Evolutionary conservation across 1,284 basidiomycete species (phyloP), one percentile per base, ranked within the genome.

Genomic region (Chondrostereum purpureum): DNA sequence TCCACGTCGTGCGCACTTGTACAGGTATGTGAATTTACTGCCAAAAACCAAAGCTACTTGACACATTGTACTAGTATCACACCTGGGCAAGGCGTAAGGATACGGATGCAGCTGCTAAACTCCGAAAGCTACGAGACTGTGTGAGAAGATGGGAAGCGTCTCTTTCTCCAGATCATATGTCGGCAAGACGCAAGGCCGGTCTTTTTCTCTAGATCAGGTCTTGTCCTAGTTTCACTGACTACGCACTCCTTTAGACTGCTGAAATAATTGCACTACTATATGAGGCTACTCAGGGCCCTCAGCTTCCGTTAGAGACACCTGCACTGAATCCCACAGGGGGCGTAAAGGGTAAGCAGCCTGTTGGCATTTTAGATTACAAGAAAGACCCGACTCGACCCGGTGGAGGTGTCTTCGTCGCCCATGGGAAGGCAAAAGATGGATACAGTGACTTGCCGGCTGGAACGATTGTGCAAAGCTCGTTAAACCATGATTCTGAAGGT

Each of bases 241-340:
- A 43, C 42, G n/a, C n/a, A n/a, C n/a, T 53, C 27, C 23, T 42
- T 27, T 64, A 97, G 83, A 95, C 92, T 1, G 84, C 88, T 18
- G 92, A 93, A 65, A 92, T 95, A 49, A 94, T 96, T 56, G 78
- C 86, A 18, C 72, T 98, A 16, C 73, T 98, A 18, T 95, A 92
- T 64, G 92, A 96, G 68, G 85, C 92, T 22, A 91, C 91, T 19
- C 83, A 89, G 64, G 79, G 87, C 31, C 80, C 82, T 6, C 69
- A 69, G 8, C 59, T 73, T 45, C 73, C 77, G 1, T 62, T 78
- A 43, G 80, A 82, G 60, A 65, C 72, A 14, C 78, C 83, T 12
- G 68, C 73, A 20, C 67, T 87, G 48, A 88, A 87, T 55, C 86
- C 87, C 5, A 87, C 85, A 0, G 77, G 79, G 38, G 87, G 84